Evolutionary conservation across 2,329 filamentous ascomycete species (phyloP).

Genomic region (Sphaerulina vaccinii): DNA sequence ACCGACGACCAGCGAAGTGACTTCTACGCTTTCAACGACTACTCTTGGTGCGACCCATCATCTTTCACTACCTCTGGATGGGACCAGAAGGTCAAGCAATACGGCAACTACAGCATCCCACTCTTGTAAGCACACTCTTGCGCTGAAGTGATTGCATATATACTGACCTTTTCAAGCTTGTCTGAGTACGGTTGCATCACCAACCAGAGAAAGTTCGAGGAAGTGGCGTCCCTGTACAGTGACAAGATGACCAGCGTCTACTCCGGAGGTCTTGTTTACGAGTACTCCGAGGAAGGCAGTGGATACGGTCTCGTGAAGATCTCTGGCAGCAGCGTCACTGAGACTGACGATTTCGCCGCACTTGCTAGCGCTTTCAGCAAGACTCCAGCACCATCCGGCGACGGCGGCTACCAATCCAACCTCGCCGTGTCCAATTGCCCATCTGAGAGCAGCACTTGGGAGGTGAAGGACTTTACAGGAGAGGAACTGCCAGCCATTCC

Average conservation of each 20-base stretch:
- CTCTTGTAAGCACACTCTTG: conserved; percentile 60
- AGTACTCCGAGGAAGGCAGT: conserved; percentile 80
- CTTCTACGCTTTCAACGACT: conserved; percentile 88
- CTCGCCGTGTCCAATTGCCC: conserved; percentile 57
- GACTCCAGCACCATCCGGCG: conserved; percentile 53
- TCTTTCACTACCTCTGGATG: conserved; percentile 72
- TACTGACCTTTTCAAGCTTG: conserved; percentile 50
- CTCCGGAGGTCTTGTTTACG: conserved; percentile 94
- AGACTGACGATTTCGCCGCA: conserved; percentile 60
- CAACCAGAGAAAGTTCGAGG: conserved; percentile 77
- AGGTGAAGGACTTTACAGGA: conserved; percentile 51
- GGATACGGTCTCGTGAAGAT: conserved; percentile 78
- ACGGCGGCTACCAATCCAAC: conserved; percentile 59
- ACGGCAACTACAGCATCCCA: conserved; percentile 80
- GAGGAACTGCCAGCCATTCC: conserved; percentile 57
- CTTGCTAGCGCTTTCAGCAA: conserved; percentile 53
- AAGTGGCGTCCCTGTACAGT: conserved; percentile 77
- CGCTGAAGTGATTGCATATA: background rate
- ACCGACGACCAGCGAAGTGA: conserved; percentile 78
- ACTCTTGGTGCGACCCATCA: conserved; percentile 77
- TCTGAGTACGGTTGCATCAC: conserved; percentile 92
- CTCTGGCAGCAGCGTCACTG: conserved; percentile 52
- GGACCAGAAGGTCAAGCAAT: conserved; percentile 85
- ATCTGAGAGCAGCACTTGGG: conserved; percentile 53
- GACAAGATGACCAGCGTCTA: conserved; percentile 82